Conservation (phyloP, 2,329 filamentous ascomycete species). For the Tolypocladium endophyticum region DNA sequence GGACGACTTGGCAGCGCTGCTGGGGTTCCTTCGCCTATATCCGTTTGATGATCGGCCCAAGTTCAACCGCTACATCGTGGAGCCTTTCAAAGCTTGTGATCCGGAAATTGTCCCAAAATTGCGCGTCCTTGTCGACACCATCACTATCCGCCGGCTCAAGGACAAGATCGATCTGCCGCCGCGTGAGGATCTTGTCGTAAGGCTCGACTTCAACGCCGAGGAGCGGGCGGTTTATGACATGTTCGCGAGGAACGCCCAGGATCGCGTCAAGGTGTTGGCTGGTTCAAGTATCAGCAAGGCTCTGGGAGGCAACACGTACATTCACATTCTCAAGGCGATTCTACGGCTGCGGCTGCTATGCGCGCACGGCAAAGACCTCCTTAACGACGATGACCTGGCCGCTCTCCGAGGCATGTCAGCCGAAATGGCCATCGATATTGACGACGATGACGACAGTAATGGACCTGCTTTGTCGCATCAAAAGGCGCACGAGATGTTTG, state of each 20-base stretch:
- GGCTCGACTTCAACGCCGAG: slow-evolving; percentile 62
- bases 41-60: slow-evolving; percentile 72
- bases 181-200: slow-evolving; percentile 61
- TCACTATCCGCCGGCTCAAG: slow-evolving; percentile 84
- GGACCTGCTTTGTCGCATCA: slow-evolving; percentile 50
- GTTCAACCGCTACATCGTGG: slow-evolving; percentile 71
- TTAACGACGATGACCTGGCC: slow-evolving; percentile 74
- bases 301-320: slow-evolving; percentile 78
- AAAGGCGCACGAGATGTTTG: slow-evolving; percentile 78
- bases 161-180: slow-evolving; percentile 78
- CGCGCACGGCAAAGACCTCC: slow-evolving; percentile 84
- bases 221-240: slow-evolving; percentile 74
- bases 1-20: slow-evolving; percentile 77
- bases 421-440: slow-evolving; percentile 79
- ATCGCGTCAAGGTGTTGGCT: slow-evolving; percentile 67
- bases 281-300: slow-evolving; percentile 46
- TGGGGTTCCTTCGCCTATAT: slow-evolving; percentile 73
- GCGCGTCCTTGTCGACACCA: slow-evolving; percentile 83
- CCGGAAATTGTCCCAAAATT: slow-evolving; percentile 75
- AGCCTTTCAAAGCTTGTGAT: slow-evolving; percentile 80
- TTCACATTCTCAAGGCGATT: slow-evolving; percentile 86
- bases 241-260: slow-evolving; percentile 71
- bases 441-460: slow-evolving; percentile 59
- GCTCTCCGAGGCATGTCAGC: slow-evolving; percentile 72
- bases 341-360: slow-evolving; percentile 82